phyloP scores from a whole-genome alignment of 2,329 filamentous ascomycete species.

The Passalora sequoiae region DNA sequence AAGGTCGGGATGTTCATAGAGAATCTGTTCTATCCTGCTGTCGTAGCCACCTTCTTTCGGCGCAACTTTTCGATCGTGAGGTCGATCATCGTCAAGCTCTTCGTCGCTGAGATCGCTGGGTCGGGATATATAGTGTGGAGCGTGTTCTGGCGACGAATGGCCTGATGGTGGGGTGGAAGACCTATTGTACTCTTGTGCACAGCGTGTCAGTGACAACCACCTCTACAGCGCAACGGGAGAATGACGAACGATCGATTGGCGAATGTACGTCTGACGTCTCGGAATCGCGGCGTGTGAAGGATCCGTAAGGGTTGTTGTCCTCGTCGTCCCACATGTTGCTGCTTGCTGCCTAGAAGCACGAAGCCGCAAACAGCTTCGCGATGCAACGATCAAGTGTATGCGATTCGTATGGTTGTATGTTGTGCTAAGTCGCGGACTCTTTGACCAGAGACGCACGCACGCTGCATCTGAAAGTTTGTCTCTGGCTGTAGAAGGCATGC shows the following conservation, averaged over 20 bases:
- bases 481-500: not conserved
- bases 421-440: too few relatives aligned
- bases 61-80: conserved; percentile 41
- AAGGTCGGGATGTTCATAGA: conserved; percentile 88
- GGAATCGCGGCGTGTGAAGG: conserved; percentile 82
- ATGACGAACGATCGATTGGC: conserved; percentile 27
- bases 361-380: too few relatives aligned
- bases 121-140: conserved; percentile 53
- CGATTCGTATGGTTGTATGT: too few relatives aligned
- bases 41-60: conserved; percentile 83
- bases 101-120: conserved; percentile 55
- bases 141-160: conserved; percentile 63
- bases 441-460: too few relatives aligned
- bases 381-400: not conserved
- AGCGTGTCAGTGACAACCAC: not conserved
- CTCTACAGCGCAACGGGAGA: not conserved
- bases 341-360: too few relatives aligned
- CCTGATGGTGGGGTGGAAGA: conserved; percentile 63
- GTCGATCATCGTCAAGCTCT: conserved; percentile 50
- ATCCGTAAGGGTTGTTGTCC: conserved; percentile 96
- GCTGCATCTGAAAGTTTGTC: not conserved
- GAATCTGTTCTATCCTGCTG: conserved; percentile 92
- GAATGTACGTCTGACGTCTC: conserved; percentile 56
- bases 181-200: conserved; percentile 52
- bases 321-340: conserved; percentile 94